Evolutionary conservation across 2,329 filamentous ascomycete genomes (phyloP).

Genomic region (Alternaria arborescens): DNA sequence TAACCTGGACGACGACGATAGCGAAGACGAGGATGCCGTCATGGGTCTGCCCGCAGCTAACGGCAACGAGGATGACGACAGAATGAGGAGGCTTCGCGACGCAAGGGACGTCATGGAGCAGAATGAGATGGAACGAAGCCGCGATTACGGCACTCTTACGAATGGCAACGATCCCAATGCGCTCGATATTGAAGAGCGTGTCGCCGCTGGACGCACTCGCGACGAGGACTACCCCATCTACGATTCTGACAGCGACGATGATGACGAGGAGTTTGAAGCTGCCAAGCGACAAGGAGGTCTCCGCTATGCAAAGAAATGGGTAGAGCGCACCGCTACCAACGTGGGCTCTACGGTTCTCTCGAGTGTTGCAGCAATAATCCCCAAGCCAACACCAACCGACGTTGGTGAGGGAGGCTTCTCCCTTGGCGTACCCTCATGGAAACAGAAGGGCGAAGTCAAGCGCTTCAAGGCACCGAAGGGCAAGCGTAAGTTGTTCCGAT

Average conservation of each 20-base stretch:
- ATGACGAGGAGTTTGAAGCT: conserved; percentile 78
- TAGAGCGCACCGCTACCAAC: conserved; percentile 60
- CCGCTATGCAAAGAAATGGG: conserved; percentile 71
- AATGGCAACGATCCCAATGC: conserved; percentile 52
- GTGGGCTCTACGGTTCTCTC: conserved; percentile 49
- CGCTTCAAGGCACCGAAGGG: conserved; percentile 77
- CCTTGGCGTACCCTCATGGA: conserved; percentile 56
- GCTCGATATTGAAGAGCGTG: conserved; percentile 84
- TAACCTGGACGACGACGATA: conserved; percentile 78
- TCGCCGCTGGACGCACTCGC: conserved; percentile 67
- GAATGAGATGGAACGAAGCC: conserved; percentile 59
- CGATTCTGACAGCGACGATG: conserved; percentile 86
- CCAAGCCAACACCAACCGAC: conserved; percentile 53
- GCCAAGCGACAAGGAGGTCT: conserved; percentile 79
- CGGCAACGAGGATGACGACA: conserved; percentile 54
- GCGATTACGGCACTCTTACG: conserved; percentile 56
- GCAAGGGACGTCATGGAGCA: conserved; percentile 61
- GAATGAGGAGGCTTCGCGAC: conserved; percentile 58
- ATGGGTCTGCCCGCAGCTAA: conserved; percentile 36
- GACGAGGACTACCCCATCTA: conserved; percentile 85
- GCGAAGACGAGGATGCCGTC: conserved; percentile 65
- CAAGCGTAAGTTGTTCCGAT: conserved; percentile 60
- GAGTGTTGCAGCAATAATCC: conserved; percentile 43
- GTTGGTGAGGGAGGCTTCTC: conserved; percentile 53
- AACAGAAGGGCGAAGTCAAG: conserved; percentile 52